Evolutionary conservation across 345 rosid species (phyloP).

Genomic region (Bretschneidera sinensis): DNA sequence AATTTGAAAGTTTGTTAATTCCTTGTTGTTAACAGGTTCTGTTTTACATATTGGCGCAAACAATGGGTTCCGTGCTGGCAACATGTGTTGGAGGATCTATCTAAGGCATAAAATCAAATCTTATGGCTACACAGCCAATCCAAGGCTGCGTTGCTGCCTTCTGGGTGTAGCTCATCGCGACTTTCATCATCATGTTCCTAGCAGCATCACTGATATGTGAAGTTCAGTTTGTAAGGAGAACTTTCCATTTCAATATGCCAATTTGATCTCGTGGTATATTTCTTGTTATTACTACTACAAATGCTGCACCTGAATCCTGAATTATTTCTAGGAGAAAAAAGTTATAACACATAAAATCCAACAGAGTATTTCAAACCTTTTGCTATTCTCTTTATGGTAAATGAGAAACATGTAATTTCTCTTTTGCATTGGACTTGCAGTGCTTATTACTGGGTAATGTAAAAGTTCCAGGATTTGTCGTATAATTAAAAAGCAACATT

Average conservation of each 20-base stretch:
- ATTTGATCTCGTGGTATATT: no score
- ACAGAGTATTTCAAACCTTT: no score
- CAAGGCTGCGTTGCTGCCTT: constrained; percentile 58
- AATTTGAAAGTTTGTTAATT: not conserved
- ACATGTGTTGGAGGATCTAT: constrained; percentile 46
- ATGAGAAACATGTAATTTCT: no score
- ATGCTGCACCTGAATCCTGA: not conserved
- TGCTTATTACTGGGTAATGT: constrained; percentile 73
- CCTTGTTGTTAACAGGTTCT: constrained; percentile 48
- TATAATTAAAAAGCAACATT: no score
- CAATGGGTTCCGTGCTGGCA: constrained; percentile 54
- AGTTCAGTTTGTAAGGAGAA: constrained; percentile 53
- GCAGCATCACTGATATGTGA: constrained; percentile 49
- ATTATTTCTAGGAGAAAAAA: no score
- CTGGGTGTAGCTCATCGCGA: constrained; percentile 72
- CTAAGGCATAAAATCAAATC: constrained; percentile 48
- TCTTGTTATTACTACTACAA: no score
- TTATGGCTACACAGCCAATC: constrained; percentile 57
- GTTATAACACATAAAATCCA: not conserved
- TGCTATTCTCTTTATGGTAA: no score
- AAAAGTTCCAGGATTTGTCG: no score
- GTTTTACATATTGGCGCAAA: constrained; percentile 65
- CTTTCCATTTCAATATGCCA: not conserved
- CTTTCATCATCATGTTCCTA: constrained; percentile 60
- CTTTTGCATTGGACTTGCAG: constrained; percentile 63